A percentile compares a stretch with the other conserved stretches of the same genome.
phyloP scores from a whole-genome alignment of 192 early-diverging fungal genomes.

The Podila horticola region DNA sequence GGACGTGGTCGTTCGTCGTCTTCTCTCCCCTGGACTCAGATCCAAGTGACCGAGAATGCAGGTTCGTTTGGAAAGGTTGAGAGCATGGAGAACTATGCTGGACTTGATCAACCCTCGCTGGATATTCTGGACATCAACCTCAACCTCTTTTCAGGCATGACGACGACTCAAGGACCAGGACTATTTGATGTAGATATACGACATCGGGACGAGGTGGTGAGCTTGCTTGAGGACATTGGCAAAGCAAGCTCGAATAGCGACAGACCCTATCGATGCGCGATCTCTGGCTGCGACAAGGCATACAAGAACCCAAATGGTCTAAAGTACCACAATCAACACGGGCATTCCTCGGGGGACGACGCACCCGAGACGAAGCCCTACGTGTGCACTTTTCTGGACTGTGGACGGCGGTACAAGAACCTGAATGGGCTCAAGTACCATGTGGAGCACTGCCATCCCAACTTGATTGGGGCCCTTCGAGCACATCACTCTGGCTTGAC shows the following conservation, averaged over 20 bases:
- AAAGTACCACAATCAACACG: conserved; percentile 97
- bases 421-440: conserved; percentile 84
- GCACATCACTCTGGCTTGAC: conserved; percentile 19
- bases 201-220: not conserved
- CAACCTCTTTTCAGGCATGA: not conserved
- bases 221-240: conserved; percentile 3
- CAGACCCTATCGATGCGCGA: conserved; percentile 88
- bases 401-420: conserved; percentile 78
- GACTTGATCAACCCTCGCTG: not conserved
- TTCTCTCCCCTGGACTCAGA: not conserved
- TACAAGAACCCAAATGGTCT: conserved; percentile 99
- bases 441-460: conserved; percentile 63
- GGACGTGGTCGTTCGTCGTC: not conserved
- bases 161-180: not conserved
- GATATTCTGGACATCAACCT: not conserved
- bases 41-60: not conserved
- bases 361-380: conserved; percentile 62
- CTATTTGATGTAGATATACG: not conserved
- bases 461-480: conserved; percentile 16
- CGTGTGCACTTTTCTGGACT: conserved; percentile 71
- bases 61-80: not conserved
- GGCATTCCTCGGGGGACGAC: conserved; percentile 70
- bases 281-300: conserved; percentile 89
- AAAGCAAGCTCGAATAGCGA: conserved; percentile 46
- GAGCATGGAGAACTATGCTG: not conserved